A percentile compares a stretch with the other conserved stretches of the same genome.
These are phyloP conservation scores for Zygnema circumcarinatum DNA, from an alignment of 139 green algal species.

Conservation along the genomic window DNA sequence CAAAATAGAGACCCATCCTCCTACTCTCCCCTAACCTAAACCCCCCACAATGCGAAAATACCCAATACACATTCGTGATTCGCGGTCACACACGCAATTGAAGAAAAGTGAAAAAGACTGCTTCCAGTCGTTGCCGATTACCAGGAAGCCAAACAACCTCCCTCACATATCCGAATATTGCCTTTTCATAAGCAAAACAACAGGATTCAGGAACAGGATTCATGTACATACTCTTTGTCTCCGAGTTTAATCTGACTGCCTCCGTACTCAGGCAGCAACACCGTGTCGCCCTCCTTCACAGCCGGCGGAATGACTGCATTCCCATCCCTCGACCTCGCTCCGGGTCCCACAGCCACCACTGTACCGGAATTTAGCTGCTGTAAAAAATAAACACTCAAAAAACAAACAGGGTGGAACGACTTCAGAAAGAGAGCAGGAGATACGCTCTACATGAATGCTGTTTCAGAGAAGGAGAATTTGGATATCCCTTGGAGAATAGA, in stretches of 20 bases:
- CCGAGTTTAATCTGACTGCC: slow-evolving; percentile 90
- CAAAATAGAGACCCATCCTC: too few species aligned
- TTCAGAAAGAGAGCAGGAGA: too few species aligned
- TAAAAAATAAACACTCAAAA: background rate
- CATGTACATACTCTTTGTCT: slow-evolving; percentile 87
- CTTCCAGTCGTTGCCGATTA: background rate
- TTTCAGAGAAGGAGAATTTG: too few species aligned
- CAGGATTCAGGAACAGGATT: background rate
- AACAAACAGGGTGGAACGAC: background rate
- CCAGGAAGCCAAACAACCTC: background rate
- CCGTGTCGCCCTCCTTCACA: slow-evolving; percentile 87
- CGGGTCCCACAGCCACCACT: slow-evolving; percentile 91
- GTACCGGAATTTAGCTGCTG: slow-evolving; percentile 87
- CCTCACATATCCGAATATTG: background rate
- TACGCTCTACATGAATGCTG: too few species aligned
- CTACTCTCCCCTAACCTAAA: background rate
- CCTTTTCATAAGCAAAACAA: background rate
- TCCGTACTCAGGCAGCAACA: slow-evolving; percentile 96
- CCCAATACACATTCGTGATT: too few species aligned
- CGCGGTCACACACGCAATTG: too few species aligned
- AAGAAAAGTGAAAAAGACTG: background rate
- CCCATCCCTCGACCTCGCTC: slow-evolving; percentile 74
- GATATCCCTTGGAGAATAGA: too few species aligned
- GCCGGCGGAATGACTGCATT: slow-evolving; percentile 75
- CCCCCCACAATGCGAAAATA: background rate